Evolutionary conservation across 371 early-diverging fungal genomes (phyloP), one percentile per base, ranked within the genome.

Genomic region (Choanephora cucurbitarum): DNA sequence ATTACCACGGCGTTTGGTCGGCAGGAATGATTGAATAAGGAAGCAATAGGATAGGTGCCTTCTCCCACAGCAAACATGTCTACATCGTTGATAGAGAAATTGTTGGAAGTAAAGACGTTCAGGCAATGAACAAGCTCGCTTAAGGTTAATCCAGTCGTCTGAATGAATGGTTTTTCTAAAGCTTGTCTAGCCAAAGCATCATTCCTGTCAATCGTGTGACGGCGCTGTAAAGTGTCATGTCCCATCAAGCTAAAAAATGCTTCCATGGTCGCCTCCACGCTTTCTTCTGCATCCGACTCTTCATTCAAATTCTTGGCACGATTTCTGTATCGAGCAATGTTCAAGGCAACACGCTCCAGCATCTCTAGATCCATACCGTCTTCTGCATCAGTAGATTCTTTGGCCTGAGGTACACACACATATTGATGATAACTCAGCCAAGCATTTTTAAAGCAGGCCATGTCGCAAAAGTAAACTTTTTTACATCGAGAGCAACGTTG

Each of bases 1-100:
- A 83, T 77, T 17, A 86, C 85, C 5, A 83, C 76, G 19, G 88
- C 85, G 54, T 93, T 94, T 11, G 94, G 96, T 13, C 75, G 63
- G 62, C 96, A 95, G 2, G 90, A 87, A 70, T 95, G 94, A 67
- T 95, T 95, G 65, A 95, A 82, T 48, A 94, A 67, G 1, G 92
- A 82, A 0, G 82, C 90, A 5, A 91, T 63, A 0, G 94, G 92
- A 52, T 85, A 92, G 10, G 89, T 85, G 5, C 91, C 92, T 47
- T 89, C 90, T 0, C 87, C 93, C 60, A 89, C 67, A 3, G 80
- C 57, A 62, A 87, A 87, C 55, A 89, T 60, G 18, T 91, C 83
- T 1, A 69, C 58, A 55, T 90, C 90, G 55, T 81, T 68, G 34
- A 87, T 79, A 0, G 80, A 73, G 59, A 91, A 91, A 62, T 91